A percentile compares a stretch with the other conserved stretches of the same genome.
Evolutionary conservation across 2,329 filamentous ascomycete species (phyloP).

Genomic region (Scolecobasidium constrictum): DNA sequence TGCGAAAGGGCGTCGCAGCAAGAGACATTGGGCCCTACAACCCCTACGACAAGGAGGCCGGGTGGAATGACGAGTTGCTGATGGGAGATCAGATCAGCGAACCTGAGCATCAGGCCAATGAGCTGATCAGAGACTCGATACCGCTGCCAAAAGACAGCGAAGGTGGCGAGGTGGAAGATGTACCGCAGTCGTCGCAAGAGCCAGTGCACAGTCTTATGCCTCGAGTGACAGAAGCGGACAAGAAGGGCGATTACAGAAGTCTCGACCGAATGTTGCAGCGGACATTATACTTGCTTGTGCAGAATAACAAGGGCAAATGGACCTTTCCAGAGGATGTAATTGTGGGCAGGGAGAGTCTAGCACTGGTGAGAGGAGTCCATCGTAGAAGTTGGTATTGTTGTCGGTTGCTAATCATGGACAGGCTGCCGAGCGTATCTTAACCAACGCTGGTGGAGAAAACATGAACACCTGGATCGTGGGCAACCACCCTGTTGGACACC

Average conservation of each 20-base stretch:
- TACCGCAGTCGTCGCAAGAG: slow-evolving; percentile 37
- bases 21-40: slow-evolving; percentile 81
- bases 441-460: slow-evolving; percentile 71
- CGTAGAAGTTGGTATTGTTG: slow-evolving; percentile 10
- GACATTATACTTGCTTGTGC: slow-evolving; percentile 82
- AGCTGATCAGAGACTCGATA: slow-evolving; percentile 66
- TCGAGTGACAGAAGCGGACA: slow-evolving; percentile 68
- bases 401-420: slow-evolving; percentile 30
- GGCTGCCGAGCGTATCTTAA: slow-evolving; percentile 72
- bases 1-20: slow-evolving; percentile 61
- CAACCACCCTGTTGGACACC: slow-evolving; percentile 76
- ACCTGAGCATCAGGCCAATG: slow-evolving; percentile 54
- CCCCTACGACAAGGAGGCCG: slow-evolving; percentile 52
- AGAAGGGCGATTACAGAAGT: slow-evolving; percentile 60
- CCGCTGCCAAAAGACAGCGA: slow-evolving; percentile 11
- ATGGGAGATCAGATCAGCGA: slow-evolving; percentile 60
- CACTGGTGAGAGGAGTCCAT: slow-evolving; percentile 52
- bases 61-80: slow-evolving; percentile 86
- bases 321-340: slow-evolving; percentile 68
- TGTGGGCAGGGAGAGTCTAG: slow-evolving; percentile 61
- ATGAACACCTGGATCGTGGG: slow-evolving; percentile 99
- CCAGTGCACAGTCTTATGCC: slow-evolving; percentile 54
- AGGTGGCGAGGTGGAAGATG: slow-evolving; percentile 42
- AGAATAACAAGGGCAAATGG: slow-evolving; percentile 62
- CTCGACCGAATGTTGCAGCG: slow-evolving; percentile 69